These are phyloP conservation scores for Fraxinus albicans DNA, from an alignment of 305 asterid genomes.

Conservation along the genomic window DNA sequence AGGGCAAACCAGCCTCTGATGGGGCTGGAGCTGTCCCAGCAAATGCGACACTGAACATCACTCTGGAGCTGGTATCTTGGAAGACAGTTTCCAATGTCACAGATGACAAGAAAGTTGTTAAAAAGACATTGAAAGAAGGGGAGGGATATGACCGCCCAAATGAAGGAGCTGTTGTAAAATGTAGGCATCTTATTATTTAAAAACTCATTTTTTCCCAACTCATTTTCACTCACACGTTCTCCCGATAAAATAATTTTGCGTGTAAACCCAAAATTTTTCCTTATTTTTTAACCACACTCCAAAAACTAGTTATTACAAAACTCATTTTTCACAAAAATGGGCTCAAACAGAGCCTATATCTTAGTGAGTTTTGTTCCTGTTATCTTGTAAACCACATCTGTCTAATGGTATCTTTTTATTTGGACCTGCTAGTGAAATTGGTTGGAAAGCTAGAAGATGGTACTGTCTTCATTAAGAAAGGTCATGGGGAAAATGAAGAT, in stretches of 20 bases:
- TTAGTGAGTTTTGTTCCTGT: neutral
- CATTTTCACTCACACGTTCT: neutral
- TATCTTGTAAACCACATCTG: neutral
- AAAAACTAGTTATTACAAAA: no score
- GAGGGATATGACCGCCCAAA: slow-evolving; percentile 83
- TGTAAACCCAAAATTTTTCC: no score
- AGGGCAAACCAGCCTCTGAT: slow-evolving; percentile 71
- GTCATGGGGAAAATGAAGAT: slow-evolving; percentile 49
- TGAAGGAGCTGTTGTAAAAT: slow-evolving; percentile 77
- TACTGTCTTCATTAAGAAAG: slow-evolving; percentile 59
- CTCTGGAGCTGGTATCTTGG: slow-evolving; percentile 76
- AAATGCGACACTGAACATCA: slow-evolving; percentile 57
- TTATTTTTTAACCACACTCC: neutral
- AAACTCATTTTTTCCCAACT: neutral
- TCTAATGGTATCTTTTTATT: slow-evolving; percentile 8
- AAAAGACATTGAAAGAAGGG: slow-evolving; percentile 75
- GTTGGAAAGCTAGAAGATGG: slow-evolving; percentile 78
- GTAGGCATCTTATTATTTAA: slow-evolving; percentile 26
- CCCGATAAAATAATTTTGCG: neutral
- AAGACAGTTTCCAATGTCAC: slow-evolving; percentile 71
- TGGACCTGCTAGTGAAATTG: slow-evolving; percentile 61
- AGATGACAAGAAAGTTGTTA: slow-evolving; percentile 78
- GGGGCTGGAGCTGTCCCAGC: slow-evolving; percentile 71
- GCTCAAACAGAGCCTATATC: neutral
- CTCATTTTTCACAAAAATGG: neutral